These are phyloP conservation scores for Cupressus sempervirens DNA, from an alignment of 75 land plant genomes.

Conservation along the genomic window DNA sequence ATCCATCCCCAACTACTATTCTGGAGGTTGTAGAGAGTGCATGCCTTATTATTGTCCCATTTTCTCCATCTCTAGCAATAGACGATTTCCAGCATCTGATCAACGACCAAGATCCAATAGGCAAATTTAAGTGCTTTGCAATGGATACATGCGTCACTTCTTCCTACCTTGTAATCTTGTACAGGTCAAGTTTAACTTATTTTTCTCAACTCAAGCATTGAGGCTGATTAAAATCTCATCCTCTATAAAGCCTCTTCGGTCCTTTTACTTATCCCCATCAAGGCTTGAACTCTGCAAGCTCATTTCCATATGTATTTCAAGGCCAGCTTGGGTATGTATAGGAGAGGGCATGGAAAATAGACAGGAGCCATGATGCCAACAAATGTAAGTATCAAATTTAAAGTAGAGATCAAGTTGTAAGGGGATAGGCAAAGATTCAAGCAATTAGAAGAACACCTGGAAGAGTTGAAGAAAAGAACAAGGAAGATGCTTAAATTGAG, in stretches of 20 bases:
- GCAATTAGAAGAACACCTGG: conserved; percentile 23
- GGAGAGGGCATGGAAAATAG: neutral
- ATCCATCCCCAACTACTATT: neutral
- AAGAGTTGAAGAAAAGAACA: conserved; percentile 21
- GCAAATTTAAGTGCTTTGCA: neutral
- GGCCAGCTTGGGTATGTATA: neutral
- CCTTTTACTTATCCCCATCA: neutral
- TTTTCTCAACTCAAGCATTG: neutral
- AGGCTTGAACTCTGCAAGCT: neutral
- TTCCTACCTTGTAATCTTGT: neutral
- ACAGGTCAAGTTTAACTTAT: neutral
- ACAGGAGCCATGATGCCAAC: neutral
- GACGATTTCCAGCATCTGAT: neutral
- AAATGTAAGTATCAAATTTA: neutral
- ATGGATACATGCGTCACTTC: neutral
- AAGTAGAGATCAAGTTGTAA: neutral
- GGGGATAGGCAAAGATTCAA: conserved; percentile 13
- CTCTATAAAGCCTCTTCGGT: neutral
- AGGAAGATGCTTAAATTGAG: conserved; percentile 36
- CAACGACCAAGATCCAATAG: neutral
- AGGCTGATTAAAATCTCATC: neutral
- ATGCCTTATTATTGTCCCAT: neutral
- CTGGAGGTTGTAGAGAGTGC: neutral
- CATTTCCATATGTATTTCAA: neutral
- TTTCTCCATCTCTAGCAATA: neutral